These are phyloP conservation scores for Fusarium armeniacum DNA, from an alignment of 2,329 filamentous ascomycete species.

Conservation along the genomic window DNA sequence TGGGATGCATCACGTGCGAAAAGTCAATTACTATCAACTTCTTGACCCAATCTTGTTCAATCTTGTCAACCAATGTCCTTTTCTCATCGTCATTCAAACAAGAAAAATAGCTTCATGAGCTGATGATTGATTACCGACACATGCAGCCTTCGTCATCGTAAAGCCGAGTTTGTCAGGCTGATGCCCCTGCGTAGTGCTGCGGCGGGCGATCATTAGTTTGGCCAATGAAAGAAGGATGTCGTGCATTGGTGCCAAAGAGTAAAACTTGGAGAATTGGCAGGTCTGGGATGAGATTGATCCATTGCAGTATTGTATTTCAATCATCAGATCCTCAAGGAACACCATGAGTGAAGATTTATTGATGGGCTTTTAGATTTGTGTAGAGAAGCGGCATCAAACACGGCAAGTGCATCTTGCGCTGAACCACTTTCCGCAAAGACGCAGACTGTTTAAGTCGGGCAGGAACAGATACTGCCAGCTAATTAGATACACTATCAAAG, in stretches of 20 bases:
- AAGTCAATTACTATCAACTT: background rate
- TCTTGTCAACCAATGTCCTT: background rate
- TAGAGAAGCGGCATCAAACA: too few species aligned
- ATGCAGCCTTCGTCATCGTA: constrained; percentile 40
- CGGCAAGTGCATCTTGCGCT: background rate
- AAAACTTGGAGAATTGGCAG: background rate
- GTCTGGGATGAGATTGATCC: background rate
- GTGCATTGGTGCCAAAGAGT: background rate
- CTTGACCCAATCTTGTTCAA: background rate
- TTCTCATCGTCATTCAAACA: constrained; percentile 8
- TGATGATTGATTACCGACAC: constrained; percentile 1
- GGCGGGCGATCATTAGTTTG: constrained; percentile 2
- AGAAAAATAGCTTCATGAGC: constrained; percentile 18
- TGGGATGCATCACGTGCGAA: background rate
- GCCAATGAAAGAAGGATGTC: constrained; percentile 18
- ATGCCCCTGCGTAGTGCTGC: constrained; percentile 40
- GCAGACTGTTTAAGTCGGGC: background rate
- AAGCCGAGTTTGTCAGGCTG: constrained; percentile 20
- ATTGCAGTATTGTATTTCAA: too few species aligned
- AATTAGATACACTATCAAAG: too few species aligned
- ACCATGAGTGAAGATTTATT: too few species aligned
- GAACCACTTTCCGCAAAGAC: background rate
- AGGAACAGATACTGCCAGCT: background rate
- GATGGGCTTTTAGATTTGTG: too few species aligned
- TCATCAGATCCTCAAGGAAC: too few species aligned